A percentile compares a stretch with the other conserved stretches of the same genome.
Conservation (phyloP, 2,329 filamentous ascomycete genomes). For the Cercospora canescens region DNA sequence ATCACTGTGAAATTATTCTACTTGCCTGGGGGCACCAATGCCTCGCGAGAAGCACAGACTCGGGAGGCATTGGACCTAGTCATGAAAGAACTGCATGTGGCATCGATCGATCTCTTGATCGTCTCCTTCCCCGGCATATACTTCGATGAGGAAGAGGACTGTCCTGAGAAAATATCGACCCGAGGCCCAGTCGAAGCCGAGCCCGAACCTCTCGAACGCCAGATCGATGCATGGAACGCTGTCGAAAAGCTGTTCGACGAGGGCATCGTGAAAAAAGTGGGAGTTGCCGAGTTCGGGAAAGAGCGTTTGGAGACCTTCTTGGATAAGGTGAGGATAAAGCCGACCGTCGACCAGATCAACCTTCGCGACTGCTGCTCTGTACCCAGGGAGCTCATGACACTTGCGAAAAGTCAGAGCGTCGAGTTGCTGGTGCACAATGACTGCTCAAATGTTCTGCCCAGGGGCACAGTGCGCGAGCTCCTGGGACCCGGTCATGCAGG, state of each 20-base stretch:
- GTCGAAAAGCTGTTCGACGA: conserved; percentile 72
- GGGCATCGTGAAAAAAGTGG: conserved; percentile 73
- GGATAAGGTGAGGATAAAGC: conserved; percentile 67
- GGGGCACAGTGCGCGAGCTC: conserved; percentile 80
- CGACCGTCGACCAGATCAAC: conserved; percentile 93
- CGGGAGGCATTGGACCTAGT: conserved; percentile 79
- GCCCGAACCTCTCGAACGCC: conserved; percentile 58
- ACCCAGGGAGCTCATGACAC: conserved; percentile 78
- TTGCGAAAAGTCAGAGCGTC: conserved; percentile 80
- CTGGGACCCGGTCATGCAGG: conserved; percentile 71
- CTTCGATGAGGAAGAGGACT: conserved; percentile 87
- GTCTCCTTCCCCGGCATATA: conserved; percentile 90
- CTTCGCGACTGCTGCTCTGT: conserved; percentile 94
- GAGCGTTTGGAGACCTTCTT: conserved; percentile 80
- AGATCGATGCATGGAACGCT: conserved; percentile 67
- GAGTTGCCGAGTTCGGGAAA: conserved; percentile 87
- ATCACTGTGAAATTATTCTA: conserved; percentile 97
- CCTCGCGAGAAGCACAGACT: conserved; percentile 65
- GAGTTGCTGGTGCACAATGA: conserved; percentile 93
- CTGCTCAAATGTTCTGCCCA: conserved; percentile 85
- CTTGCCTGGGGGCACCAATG: conserved; percentile 58
- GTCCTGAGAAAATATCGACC: conserved; percentile 58
- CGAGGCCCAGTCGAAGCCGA: conserved; percentile 45
- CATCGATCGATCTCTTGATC: conserved; percentile 82
- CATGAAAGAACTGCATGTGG: conserved; percentile 72